phyloP scores from a whole-genome alignment of 2,329 filamentous ascomycete genomes.

The Pezicula carpinea region DNA sequence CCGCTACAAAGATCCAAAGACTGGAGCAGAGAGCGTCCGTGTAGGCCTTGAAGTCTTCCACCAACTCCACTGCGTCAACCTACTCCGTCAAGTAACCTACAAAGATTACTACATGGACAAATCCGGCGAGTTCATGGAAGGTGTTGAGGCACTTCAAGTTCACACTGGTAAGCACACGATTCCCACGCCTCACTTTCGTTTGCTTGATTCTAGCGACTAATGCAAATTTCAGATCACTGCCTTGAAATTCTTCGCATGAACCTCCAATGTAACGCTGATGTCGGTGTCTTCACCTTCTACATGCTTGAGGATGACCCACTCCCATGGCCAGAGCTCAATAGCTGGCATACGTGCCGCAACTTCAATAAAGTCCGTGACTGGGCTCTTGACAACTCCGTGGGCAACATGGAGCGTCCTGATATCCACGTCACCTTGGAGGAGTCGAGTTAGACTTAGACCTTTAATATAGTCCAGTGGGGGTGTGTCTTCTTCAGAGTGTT shows the following conservation, averaged over 20 bases:
- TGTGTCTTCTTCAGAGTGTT: background rate
- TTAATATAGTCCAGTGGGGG: background rate
- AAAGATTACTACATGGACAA: conserved; percentile 45
- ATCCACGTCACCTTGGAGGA: conserved; percentile 8
- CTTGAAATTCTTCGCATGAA: conserved; percentile 48
- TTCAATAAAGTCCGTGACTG: conserved; percentile 47
- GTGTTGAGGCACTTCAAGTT: conserved; percentile 36
- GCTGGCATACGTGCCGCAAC: conserved; percentile 48
- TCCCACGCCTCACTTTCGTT: background rate
- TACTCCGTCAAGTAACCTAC: conserved; percentile 40
- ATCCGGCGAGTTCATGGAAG: conserved; percentile 41
- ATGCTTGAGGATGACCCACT: conserved; percentile 37
- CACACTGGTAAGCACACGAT: conserved; percentile 29
- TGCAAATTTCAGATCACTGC: conserved; percentile 39
- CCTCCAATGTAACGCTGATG: conserved; percentile 50
- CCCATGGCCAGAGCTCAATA: conserved; percentile 51
- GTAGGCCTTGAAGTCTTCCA: conserved; percentile 43
- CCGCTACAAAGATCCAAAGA: conserved; percentile 50
- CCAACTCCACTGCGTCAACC: conserved; percentile 34
- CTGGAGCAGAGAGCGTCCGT: conserved; percentile 54
- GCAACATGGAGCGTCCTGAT: conserved; percentile 25
- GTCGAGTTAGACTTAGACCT: background rate
- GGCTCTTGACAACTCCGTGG: conserved; percentile 47
- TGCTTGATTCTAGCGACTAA: background rate
- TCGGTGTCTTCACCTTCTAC: conserved; percentile 51